Conservation (phyloP, 345 rosid genomes). For the Passiflora organensis region DNA sequence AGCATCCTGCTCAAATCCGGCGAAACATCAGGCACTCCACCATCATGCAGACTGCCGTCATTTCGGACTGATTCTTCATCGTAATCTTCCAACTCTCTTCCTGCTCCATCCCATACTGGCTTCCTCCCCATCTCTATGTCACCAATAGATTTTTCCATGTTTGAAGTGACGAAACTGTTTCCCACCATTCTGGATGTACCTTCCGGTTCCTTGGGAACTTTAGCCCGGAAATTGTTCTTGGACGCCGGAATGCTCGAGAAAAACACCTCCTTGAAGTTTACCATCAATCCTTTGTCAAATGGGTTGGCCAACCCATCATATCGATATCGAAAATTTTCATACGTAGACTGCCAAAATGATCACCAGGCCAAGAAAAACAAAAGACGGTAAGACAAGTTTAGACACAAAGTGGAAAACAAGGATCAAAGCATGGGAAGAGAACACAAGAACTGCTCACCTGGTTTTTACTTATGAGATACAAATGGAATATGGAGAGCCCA, state of each 20-base stretch:
- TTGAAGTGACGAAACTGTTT: slow-evolving; percentile 33
- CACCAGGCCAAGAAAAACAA: background rate
- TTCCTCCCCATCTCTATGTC: slow-evolving; percentile 75
- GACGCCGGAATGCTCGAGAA: slow-evolving; percentile 64
- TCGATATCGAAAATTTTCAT: slow-evolving; percentile 79
- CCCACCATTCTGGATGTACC: slow-evolving; percentile 46
- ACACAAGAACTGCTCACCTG: slow-evolving; percentile 45
- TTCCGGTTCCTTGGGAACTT: slow-evolving; percentile 43
- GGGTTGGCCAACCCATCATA: slow-evolving; percentile 66
- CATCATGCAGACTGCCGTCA: slow-evolving; percentile 24
- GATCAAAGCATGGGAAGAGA: background rate
- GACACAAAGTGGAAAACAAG: slow-evolving; percentile 7
- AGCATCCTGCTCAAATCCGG: slow-evolving; percentile 61
- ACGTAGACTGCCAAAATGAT: slow-evolving; percentile 68
- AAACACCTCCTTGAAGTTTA: slow-evolving; percentile 68
- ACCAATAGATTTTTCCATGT: slow-evolving; percentile 38
- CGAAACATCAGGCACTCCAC: slow-evolving; percentile 31
- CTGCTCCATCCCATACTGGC: slow-evolving; percentile 47
- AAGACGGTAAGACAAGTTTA: background rate
- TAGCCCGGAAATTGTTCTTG: slow-evolving; percentile 71
- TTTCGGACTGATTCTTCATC: slow-evolving; percentile 15
- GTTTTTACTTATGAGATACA: slow-evolving; percentile 80
- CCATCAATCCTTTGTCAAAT: slow-evolving; percentile 58
- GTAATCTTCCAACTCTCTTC: slow-evolving; percentile 12
- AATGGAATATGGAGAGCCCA: slow-evolving; percentile 77